phyloP scores from a whole-genome alignment of 1,139 yeast genomes.

The Debaryomyces robertsiae region DNA sequence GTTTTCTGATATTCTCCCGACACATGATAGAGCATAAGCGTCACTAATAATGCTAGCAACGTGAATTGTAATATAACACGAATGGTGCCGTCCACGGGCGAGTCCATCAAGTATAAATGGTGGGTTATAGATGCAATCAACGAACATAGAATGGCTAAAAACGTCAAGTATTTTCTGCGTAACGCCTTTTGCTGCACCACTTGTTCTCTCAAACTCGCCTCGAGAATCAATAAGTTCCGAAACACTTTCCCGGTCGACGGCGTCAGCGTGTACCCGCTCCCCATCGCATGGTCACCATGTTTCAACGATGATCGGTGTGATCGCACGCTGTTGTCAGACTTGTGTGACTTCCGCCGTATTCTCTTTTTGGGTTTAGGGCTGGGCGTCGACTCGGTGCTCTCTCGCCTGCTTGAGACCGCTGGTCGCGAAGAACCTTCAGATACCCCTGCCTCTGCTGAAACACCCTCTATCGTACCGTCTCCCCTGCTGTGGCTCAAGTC shows the following conservation, averaged over 20 bases:
- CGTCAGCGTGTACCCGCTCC: conserved; percentile 44
- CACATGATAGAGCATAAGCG: conserved; percentile 74
- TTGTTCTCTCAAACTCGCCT: conserved; percentile 82
- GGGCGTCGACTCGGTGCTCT: conserved; percentile 22
- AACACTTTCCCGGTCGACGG: conserved; percentile 74
- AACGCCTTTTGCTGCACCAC: conserved; percentile 69
- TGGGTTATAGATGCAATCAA: conserved; percentile 45
- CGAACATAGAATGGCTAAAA: conserved; percentile 57
- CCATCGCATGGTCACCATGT: conserved; percentile 23
- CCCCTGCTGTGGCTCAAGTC: conserved; percentile 15
- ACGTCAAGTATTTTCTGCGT: conserved; percentile 72
- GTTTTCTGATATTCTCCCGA: conserved; percentile 91
- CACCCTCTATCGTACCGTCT: too few relatives aligned
- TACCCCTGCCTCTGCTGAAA: too few relatives aligned
- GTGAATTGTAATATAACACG: conserved; percentile 60
- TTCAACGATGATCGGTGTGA: conserved; percentile 20
- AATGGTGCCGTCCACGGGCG: conserved; percentile 30
- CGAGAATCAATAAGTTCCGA: conserved; percentile 77
- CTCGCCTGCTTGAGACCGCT: conserved; percentile 9
- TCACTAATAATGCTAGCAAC: conserved; percentile 66
- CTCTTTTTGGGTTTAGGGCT: conserved; percentile 28
- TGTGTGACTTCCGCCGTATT: conserved; percentile 33
- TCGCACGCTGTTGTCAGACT: conserved; percentile 32
- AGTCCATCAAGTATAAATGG: conserved; percentile 38
- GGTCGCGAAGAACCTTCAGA: conserved; percentile 11